A percentile compares a stretch with the other conserved stretches of the same genome.
These are phyloP conservation scores for Ophiostoma sp. DNA, from an alignment of 2,329 filamentous ascomycete species.

Conservation along the genomic window DNA sequence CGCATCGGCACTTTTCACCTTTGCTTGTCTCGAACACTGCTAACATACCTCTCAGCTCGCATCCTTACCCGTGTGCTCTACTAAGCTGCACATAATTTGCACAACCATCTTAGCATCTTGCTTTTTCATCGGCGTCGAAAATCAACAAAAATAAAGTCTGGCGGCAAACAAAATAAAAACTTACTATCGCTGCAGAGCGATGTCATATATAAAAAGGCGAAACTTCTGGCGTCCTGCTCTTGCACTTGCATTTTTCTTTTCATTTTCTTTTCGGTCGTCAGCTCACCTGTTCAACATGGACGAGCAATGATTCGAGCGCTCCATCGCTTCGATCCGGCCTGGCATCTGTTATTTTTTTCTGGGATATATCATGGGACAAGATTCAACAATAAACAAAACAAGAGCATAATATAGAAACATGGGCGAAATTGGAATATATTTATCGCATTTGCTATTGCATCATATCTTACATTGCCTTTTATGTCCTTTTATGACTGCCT, in stretches of 20 bases:
- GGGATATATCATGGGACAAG: constrained; percentile 15
- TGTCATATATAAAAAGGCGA: constrained; percentile 12
- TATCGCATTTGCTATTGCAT: background rate
- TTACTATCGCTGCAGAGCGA: constrained; percentile 11
- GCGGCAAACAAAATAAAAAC: constrained; percentile 6
- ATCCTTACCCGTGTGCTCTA: constrained; percentile 52
- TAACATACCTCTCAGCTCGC: constrained; percentile 38
- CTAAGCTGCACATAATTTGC: constrained; percentile 33
- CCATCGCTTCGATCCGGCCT: constrained; percentile 3
- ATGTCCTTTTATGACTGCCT: background rate
- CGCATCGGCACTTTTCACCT: background rate
- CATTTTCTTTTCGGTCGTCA: constrained; percentile 18
- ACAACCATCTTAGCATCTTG: background rate
- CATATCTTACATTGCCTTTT: background rate
- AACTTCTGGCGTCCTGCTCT: constrained; percentile 15
- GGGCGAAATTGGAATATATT: constrained; percentile 7
- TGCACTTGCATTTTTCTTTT: constrained; percentile 21
- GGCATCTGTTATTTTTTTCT: background rate
- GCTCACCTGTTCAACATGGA: constrained; percentile 32
- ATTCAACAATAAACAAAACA: constrained; percentile 20
- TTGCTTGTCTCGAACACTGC: background rate
- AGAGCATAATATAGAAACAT: background rate
- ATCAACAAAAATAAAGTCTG: background rate
- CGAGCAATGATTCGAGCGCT: constrained; percentile 14
- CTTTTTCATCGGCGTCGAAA: constrained; percentile 10